These are phyloP conservation scores for Nitzschia sp. DNA, from an alignment of 108 stramenopile species.

Conservation along the genomic window DNA sequence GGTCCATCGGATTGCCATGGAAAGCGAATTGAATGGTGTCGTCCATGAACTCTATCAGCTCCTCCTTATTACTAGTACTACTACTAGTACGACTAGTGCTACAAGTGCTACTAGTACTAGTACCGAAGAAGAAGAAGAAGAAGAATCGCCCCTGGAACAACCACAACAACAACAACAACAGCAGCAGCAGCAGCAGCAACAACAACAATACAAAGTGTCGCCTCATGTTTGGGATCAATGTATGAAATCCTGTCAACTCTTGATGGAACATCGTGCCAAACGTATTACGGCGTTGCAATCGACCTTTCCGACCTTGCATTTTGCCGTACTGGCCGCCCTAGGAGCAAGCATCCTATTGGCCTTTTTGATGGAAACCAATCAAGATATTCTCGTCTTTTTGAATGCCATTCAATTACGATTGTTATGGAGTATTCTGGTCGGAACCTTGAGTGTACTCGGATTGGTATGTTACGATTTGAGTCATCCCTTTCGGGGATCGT, in stretches of 20 bases:
- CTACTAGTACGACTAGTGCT: neutral
- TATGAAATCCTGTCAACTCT: constrained; percentile 39
- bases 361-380: constrained; percentile 44
- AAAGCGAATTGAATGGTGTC: constrained; percentile 64
- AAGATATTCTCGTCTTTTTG: constrained; percentile 60
- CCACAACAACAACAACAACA: too few relatives aligned
- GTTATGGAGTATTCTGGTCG: constrained; percentile 58
- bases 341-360: constrained; percentile 27
- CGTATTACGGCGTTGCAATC: constrained; percentile 60
- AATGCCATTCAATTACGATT: constrained; percentile 61
- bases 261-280: constrained; percentile 45
- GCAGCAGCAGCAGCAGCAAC: neutral
- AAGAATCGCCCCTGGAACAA: too few relatives aligned
- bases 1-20: constrained; percentile 25
- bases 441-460: constrained; percentile 55
- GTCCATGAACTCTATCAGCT: constrained; percentile 39
- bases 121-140: neutral
- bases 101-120: neutral
- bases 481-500: constrained; percentile 33
- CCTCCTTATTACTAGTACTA: neutral
- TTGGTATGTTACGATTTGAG: constrained; percentile 63
- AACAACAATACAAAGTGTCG: neutral
- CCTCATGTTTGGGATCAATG: constrained; percentile 28
- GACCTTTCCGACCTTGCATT: constrained; percentile 50
- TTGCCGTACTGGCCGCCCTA: constrained; percentile 22